Conservation (phyloP, 2,329 filamentous ascomycete species). For the Colletotrichum navitas region DNA sequence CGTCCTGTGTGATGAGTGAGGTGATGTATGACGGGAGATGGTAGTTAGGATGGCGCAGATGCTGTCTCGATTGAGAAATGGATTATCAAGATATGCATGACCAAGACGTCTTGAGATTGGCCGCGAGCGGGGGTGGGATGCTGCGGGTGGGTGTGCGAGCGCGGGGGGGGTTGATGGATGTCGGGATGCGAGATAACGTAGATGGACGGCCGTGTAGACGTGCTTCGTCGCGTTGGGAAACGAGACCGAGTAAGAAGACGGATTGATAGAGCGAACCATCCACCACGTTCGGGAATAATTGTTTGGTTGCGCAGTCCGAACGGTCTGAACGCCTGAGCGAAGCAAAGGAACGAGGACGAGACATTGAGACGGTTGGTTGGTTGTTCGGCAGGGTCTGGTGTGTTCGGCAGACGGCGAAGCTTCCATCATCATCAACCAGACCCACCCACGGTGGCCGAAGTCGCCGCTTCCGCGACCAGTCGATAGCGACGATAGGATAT, state of each 20-base stretch:
- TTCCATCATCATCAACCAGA: not conserved
- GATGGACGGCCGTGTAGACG: not conserved
- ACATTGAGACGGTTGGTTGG: not conserved
- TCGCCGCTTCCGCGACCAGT: not conserved
- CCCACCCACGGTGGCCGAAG: too few species aligned
- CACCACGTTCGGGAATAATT: not conserved
- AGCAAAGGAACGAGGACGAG: not conserved
- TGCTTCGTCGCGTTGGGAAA: not conserved
- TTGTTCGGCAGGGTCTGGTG: too few species aligned
- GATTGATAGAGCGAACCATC: not conserved
- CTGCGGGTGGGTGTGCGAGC: not conserved
- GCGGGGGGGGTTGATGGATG: slow-evolving; percentile 1
- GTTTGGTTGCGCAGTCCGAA: not conserved
- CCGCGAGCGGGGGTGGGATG: slow-evolving; percentile 9
- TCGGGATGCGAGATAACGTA: not conserved
- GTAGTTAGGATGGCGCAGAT: slow-evolving; percentile 27
- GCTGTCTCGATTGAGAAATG: slow-evolving; percentile 38
- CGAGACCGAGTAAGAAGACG: not conserved
- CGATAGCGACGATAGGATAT: not conserved
- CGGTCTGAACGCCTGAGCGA: not conserved
- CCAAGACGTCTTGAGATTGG: slow-evolving; percentile 27
- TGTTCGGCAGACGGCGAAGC: not conserved
- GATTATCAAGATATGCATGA: slow-evolving; percentile 39
- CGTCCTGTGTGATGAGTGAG: slow-evolving; percentile 5
- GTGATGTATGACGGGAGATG: slow-evolving; percentile 6